Conservation (phyloP, 2,329 filamentous ascomycete species). For the Daldinia eschscholtzii region DNA sequence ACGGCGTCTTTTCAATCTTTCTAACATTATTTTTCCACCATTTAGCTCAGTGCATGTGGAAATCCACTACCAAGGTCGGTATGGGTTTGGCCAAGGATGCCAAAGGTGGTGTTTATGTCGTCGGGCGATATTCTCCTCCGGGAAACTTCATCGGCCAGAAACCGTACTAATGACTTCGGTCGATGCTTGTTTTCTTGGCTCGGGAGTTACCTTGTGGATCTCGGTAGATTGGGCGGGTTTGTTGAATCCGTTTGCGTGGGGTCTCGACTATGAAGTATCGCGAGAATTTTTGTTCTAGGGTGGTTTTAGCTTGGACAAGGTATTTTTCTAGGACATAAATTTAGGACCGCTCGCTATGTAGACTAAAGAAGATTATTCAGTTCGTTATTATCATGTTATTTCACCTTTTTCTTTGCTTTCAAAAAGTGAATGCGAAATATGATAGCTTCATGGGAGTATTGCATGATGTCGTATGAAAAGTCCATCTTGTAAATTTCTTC, state of each 20-base stretch:
- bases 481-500: not conserved
- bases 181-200: conserved; percentile 1
- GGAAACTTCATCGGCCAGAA: conserved; percentile 47
- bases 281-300: not conserved
- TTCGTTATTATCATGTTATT: not conserved
- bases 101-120: conserved; percentile 45
- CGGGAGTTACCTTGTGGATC: conserved; percentile 5
- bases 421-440: not conserved
- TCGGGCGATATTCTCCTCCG: conserved; percentile 48
- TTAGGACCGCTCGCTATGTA: not conserved
- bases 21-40: conserved; percentile 20
- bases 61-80: conserved; percentile 47
- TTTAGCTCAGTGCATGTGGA: conserved; percentile 51
- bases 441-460: not conserved
- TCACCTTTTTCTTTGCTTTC: too few relatives aligned
- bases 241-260: not conserved
- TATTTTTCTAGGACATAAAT: not conserved
- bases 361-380: not conserved
- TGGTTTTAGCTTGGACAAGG: not conserved
- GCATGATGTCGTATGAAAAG: not conserved
- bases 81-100: conserved; percentile 45
- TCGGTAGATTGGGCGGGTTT: conserved; percentile 16
- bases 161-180: conserved; percentile 40
- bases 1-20: not conserved
- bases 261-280: not conserved